Base-by-base conservation (phyloP, 75 land plant genomes). In the Picea sitchensis region DNA sequence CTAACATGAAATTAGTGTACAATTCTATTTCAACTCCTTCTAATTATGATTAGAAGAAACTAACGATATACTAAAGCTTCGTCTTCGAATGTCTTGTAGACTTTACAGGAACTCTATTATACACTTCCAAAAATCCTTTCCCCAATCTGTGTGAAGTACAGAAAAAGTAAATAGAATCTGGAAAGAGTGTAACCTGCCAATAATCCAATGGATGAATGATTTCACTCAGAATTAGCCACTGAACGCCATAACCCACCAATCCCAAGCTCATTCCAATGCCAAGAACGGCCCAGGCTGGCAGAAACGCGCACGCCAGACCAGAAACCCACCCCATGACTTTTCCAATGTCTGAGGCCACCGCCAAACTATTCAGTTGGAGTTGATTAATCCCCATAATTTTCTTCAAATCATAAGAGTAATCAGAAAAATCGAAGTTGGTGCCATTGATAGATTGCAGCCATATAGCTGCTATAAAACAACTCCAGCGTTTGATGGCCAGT, bases 371-470 rank as follows among this genome's bases (percentile, higher is more conserved):
- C n/a, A 96, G 87, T 83, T 89, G 89, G n/a, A 85, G 75, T 77
- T 96, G 97, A 58, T 92, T 89, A 80, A 95, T 80, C 69, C 89
- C 86, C 79, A 91, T 83, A 32, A 88, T 83, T 7, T 64, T 36
- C 85, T 94, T 94, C 65, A 94, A 87, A 62, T 88, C 87, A 9
- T 91, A 86, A 0, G 99, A 96, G 86, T 95, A 95, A 36, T 88
- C 91, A 12, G 98, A 86, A 58, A 93, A 93, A 21, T 86, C 88
- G 13, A 82, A 74, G 82, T 95, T 94, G 13, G 93, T 84, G 60
- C 96, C 98, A 32, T 91, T 88, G 18, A 90, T 83, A 14, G 94
- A 80, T 76, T 94, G 96, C 17, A 95, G 79, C 98, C 98, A 95
- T n/a, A 93, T 91, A 14, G 88, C 84, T 2, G 87, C 90, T 54